Percentiles rank a stretch among this genome's conserved stretches.
Conservation (phyloP, 768 basidiomycete species). For the Brasilioporus rufonigricans region DNA sequence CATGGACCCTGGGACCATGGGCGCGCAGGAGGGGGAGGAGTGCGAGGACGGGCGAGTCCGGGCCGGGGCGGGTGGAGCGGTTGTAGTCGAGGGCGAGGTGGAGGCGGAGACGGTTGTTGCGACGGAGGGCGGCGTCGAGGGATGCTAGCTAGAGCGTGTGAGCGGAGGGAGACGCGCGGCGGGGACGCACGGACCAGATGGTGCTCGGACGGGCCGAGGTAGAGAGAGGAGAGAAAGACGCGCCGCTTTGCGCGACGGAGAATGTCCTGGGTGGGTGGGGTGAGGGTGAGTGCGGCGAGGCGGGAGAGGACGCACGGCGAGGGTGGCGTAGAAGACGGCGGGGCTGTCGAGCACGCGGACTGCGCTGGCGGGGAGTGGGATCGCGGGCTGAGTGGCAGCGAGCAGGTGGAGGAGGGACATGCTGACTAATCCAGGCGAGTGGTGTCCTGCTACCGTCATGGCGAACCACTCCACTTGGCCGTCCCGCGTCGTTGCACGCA, state of each 20-base stretch:
- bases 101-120: slow-evolving; percentile 61
- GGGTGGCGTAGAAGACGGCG: slow-evolving; percentile 48
- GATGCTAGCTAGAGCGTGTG: slow-evolving; percentile 59
- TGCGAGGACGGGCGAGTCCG: slow-evolving; percentile 61
- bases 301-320: slow-evolving; percentile 48
- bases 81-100: slow-evolving; percentile 79
- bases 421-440: slow-evolving; percentile 19
- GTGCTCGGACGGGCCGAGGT: slow-evolving; percentile 77
- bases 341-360: slow-evolving; percentile 59
- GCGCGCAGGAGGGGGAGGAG: slow-evolving; percentile 72
- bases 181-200: slow-evolving; percentile 62
- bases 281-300: not conserved
- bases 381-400: slow-evolving; percentile 44
- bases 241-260: slow-evolving; percentile 73
- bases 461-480: not conserved
- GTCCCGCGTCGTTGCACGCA: not conserved
- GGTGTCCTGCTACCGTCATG: not conserved
- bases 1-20: slow-evolving; percentile 68
- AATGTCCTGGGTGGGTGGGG: slow-evolving; percentile 57
- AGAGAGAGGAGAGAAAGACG: slow-evolving; percentile 88
- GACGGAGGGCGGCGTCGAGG: slow-evolving; percentile 55
- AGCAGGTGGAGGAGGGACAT: slow-evolving; percentile 26
- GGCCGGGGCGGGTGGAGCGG: slow-evolving; percentile 72
- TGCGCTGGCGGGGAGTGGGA: slow-evolving; percentile 43
- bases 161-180: not conserved